Evolutionary conservation across 2,329 filamentous ascomycete species (phyloP).

Genomic region (Sporothrix protearum): DNA sequence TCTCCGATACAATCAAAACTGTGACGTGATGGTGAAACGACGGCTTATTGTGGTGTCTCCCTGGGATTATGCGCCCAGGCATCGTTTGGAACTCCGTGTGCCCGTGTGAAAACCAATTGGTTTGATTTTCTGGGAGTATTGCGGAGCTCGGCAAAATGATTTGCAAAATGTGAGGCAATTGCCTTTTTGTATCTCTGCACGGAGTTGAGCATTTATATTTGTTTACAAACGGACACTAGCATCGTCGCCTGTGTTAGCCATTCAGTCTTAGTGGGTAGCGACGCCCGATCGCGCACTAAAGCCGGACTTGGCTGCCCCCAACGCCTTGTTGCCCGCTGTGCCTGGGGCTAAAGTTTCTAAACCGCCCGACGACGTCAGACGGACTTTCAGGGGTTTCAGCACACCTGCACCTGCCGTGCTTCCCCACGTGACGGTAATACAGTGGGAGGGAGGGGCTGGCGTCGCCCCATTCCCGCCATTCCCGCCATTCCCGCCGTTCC

Average conservation of each 20-base stretch:
- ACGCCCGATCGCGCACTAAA: not conserved
- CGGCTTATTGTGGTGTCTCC: not conserved
- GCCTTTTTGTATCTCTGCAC: no score
- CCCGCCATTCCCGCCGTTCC: no score
- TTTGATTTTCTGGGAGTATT: no score
- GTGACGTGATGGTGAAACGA: conserved; percentile 11
- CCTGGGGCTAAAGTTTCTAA: conserved; percentile 21
- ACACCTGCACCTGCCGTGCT: not conserved
- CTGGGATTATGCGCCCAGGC: not conserved
- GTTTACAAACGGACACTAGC: not conserved
- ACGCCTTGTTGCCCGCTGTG: conserved; percentile 5
- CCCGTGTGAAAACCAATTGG: not conserved
- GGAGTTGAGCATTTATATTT: not conserved
- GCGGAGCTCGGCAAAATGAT: no score
- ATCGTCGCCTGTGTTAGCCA: not conserved
- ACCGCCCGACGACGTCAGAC: conserved; percentile 14
- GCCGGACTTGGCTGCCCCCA: not conserved
- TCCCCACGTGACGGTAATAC: not conserved
- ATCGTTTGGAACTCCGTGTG: not conserved
- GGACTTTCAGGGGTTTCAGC: conserved; percentile 14
- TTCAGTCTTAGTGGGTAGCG: not conserved
- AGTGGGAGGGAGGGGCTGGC: not conserved
- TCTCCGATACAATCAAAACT: not conserved
- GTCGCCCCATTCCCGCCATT: not conserved
- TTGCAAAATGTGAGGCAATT: not conserved